Percentiles rank a stretch among this genome's conserved stretches.
Conservation (phyloP, 2,329 filamentous ascomycete species). For the Cordyceps militaris region DNA sequence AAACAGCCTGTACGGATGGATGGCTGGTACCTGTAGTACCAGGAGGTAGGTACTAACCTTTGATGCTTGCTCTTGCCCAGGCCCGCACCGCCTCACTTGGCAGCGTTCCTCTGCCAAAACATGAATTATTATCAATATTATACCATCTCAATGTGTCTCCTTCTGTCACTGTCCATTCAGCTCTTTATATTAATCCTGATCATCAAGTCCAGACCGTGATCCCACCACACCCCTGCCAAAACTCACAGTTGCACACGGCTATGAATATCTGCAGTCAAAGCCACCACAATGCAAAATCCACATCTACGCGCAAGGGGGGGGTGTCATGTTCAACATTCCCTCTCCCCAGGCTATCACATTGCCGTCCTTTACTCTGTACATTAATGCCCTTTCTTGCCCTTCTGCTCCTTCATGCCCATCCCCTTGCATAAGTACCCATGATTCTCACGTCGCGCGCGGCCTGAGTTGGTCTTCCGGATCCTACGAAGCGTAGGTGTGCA, state of each 20-base stretch:
- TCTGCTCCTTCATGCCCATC: background rate
- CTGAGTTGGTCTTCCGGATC: no score
- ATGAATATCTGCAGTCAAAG: constrained; percentile 5
- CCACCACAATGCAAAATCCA: constrained; percentile 7
- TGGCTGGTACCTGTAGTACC: background rate
- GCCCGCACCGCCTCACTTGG: constrained; percentile 2
- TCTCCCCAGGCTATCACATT: background rate
- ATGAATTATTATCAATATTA: background rate
- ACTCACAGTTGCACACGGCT: no score
- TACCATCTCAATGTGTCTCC: no score
- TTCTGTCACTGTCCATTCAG: no score
- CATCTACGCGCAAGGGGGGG: background rate
- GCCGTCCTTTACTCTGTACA: background rate
- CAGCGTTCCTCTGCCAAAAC: background rate
- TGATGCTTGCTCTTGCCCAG: no score
- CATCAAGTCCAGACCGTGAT: no score
- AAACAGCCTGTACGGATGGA: background rate
- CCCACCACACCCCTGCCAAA: no score
- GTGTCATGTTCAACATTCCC: background rate
- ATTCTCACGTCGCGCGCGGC: background rate
- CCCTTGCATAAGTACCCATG: background rate
- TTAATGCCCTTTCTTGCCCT: background rate
- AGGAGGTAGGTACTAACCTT: no score
- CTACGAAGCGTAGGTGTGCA: no score
- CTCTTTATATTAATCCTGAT: no score